Conservation (phyloP, 192 early-diverging fungal genomes). For the Backusella psychrophila region DNA sequence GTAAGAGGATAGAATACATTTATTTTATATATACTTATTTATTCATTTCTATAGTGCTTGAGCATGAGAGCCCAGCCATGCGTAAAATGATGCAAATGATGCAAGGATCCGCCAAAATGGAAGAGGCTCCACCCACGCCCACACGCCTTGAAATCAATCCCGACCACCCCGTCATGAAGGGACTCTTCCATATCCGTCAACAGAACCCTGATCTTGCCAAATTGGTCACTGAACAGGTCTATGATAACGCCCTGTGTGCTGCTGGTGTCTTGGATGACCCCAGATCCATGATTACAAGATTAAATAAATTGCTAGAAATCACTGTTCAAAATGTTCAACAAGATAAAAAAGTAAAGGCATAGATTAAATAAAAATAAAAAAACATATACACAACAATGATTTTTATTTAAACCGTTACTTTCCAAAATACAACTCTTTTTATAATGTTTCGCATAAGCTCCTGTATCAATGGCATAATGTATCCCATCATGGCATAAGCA, state of each 20-base stretch:
- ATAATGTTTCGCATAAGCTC: not conserved
- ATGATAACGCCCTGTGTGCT: constrained; percentile 76
- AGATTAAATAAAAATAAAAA: not conserved
- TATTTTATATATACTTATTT: not conserved
- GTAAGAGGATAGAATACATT: constrained; percentile 13
- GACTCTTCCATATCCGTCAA: constrained; percentile 57
- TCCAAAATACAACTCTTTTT: constrained; percentile 6
- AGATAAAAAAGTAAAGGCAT: constrained; percentile 25
- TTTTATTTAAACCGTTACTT: constrained; percentile 2
- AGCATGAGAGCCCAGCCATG: constrained; percentile 72
- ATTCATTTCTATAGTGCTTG: constrained; percentile 43
- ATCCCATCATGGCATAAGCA: constrained; percentile 7
- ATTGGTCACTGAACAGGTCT: constrained; percentile 65
- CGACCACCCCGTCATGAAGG: constrained; percentile 66
- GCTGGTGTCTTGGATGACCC: constrained; percentile 79
- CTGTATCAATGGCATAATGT: not conserved
- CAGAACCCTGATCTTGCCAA: constrained; percentile 62
- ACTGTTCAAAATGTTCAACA: constrained; percentile 30
- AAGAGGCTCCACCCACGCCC: constrained; percentile 56
- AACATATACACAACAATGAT: not conserved
- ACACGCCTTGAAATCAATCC: constrained; percentile 75
- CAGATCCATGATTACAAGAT: constrained; percentile 69
- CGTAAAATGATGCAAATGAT: constrained; percentile 67
- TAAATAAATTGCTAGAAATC: constrained; percentile 59
- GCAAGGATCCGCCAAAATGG: constrained; percentile 52